Base-by-base conservation (phyloP, 1,139 yeast genomes). In the Suhomyces kunorum region DNA sequence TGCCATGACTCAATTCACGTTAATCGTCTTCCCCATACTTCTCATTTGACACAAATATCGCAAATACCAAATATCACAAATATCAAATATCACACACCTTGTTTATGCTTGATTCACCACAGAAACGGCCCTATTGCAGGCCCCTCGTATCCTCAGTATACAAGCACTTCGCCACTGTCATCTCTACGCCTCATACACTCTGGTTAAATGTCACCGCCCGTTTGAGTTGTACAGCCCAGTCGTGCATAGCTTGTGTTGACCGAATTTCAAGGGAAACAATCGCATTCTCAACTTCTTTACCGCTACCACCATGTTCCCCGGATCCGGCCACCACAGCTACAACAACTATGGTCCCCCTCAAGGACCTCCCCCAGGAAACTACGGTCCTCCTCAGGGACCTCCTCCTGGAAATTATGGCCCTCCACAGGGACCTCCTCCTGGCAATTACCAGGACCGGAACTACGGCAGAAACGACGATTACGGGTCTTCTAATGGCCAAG, bases 291-390 rank as follows among this genome's bases (percentile, higher is more conserved):
- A 11, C n/a, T 14, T n/a, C 15, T 6, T 9, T 9, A 13, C 15
- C 34, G 5, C 24, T 16, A 15, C n/a, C 32, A 24, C 38, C 31
- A 58, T 57, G 63, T 58, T 56, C 36, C 61, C 62, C 35, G 61
- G 63, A 12, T 49, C 51, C 34, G 58, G 59, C 28, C 44, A 46
- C 17, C 44, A 48, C 7, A 39, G 54, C 22, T 39, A 43, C 43
- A 29, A 48, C 39, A 36, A 41, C 36, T 38, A 43, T 31, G 34
- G 34, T 6, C 32, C 40, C 8, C 41, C 40, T n/a, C 40, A 39
- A 15, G 39, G 45, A 17, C 33, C 38, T 25, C 36, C 43, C 18
- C 44, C 38, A 5, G 40, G 40, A 18, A 34, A 39, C 29, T 30
- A 40, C 27, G 47, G 46, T 2, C 47, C 47, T 7, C 53, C 53